phyloP scores from a whole-genome alignment of 1,284 basidiomycete species.

The Prillingera fragicola region DNA sequence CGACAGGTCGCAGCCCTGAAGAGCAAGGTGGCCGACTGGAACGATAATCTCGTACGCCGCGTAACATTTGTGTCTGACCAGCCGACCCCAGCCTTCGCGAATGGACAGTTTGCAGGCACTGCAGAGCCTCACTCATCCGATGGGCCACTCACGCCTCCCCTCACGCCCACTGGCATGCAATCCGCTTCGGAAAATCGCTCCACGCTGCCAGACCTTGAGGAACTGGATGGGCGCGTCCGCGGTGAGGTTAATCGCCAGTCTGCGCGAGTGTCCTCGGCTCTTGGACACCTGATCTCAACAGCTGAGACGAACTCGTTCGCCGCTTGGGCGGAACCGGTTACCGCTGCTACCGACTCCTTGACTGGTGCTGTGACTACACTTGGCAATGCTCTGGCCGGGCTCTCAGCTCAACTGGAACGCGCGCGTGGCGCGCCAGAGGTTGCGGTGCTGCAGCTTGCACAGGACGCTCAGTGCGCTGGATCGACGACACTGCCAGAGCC shows the following conservation, averaged over 20 bases:
- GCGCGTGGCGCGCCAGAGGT: too few species aligned
- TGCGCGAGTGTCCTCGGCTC: slow-evolving; percentile 57
- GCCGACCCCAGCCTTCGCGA: background rate
- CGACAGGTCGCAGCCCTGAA: background rate
- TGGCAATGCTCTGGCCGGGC: too few species aligned
- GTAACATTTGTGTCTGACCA: slow-evolving; percentile 9
- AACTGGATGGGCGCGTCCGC: slow-evolving; percentile 64
- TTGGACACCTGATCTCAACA: slow-evolving; percentile 43
- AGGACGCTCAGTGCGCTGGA: too few species aligned
- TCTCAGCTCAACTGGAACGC: too few species aligned
- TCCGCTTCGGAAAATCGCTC: background rate
- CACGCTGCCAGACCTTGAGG: slow-evolving; percentile 53
- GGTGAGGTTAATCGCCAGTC: slow-evolving; percentile 63
- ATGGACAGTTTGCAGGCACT: background rate
- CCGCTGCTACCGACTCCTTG: background rate
- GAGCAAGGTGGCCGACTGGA: slow-evolving; percentile 7
- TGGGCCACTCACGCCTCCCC: slow-evolving; percentile 15
- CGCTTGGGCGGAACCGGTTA: slow-evolving; percentile 9
- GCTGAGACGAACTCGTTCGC: slow-evolving; percentile 8
- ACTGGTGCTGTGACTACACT: too few species aligned
- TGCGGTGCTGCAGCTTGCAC: too few species aligned
- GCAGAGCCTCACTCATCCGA: background rate
- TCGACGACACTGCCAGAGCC: slow-evolving; percentile 2
- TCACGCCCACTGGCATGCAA: slow-evolving; percentile 8
- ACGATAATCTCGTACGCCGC: slow-evolving; percentile 4